Evolutionary conservation across 257 asterid species (phyloP).

Genomic region (Solanum gracilifrons): DNA sequence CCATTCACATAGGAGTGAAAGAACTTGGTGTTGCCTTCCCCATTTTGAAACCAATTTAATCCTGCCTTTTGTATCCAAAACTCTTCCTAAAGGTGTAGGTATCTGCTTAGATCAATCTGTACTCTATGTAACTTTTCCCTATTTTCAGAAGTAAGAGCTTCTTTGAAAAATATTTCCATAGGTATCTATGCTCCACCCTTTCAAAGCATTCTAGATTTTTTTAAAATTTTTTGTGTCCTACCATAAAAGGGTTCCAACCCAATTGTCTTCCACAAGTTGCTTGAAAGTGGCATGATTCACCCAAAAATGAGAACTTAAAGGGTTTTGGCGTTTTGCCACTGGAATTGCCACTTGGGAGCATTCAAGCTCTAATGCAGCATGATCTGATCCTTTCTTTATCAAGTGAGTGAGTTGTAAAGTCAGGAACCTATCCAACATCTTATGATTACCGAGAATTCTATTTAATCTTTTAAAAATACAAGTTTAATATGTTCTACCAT

Average conservation of each 20-base stretch:
- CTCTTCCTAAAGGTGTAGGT: not conserved
- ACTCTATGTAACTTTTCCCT: not conserved
- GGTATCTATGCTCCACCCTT: too few relatives aligned
- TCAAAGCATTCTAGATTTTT: not conserved
- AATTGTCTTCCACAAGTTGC: not conserved
- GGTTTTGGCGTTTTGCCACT: not conserved
- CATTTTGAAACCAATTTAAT: not conserved
- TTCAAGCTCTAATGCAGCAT: not conserved
- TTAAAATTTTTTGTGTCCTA: too few relatives aligned
- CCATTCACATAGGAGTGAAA: too few relatives aligned
- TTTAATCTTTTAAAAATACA: too few relatives aligned
- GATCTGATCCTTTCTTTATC: not conserved
- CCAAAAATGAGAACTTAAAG: not conserved
- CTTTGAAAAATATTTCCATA: not conserved
- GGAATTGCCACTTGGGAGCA: not conserved
- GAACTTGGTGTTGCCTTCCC: not conserved
- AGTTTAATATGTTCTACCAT: too few relatives aligned
- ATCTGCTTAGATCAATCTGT: not conserved
- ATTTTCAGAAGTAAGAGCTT: not conserved
- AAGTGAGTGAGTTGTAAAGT: too few relatives aligned
- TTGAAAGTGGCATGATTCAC: not conserved
- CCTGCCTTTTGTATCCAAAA: not conserved
- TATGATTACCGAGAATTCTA: too few relatives aligned
- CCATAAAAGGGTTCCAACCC: not conserved
- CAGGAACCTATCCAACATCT: not conserved